phyloP scores from a whole-genome alignment of 2,329 filamentous ascomycete genomes.

The Teratosphaeria pseudoeucalypti region DNA sequence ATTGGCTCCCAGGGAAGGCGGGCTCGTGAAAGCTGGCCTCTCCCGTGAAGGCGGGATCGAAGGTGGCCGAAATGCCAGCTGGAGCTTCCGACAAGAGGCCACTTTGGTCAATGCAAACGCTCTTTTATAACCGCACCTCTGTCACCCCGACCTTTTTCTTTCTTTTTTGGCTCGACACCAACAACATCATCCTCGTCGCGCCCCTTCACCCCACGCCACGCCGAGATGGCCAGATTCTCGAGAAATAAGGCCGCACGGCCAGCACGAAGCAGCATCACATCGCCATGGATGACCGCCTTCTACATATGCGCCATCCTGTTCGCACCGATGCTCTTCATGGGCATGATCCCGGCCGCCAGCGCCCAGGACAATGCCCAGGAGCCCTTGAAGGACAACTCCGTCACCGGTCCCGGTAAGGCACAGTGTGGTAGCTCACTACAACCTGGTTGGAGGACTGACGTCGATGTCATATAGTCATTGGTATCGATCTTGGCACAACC shows the following conservation, averaged over 20 bases:
- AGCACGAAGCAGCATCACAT: slow-evolving; percentile 2
- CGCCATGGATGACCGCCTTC: slow-evolving; percentile 67
- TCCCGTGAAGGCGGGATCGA: background rate
- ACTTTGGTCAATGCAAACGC: background rate
- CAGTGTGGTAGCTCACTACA: background rate
- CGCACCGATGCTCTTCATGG: slow-evolving; percentile 73
- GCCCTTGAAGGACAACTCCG: slow-evolving; percentile 54
- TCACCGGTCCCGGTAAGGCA: slow-evolving; percentile 50
- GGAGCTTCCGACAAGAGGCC: background rate
- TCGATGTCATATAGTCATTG: slow-evolving; percentile 53
- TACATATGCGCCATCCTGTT: slow-evolving; percentile 85
- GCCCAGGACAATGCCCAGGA: slow-evolving; percentile 59
- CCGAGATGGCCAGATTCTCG: slow-evolving; percentile 26
- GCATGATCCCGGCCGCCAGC: slow-evolving; percentile 46
- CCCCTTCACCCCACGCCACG: slow-evolving; percentile 1
- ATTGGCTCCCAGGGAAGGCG: background rate
- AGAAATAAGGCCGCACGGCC: slow-evolving; percentile 14
- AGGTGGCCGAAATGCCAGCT: slow-evolving; percentile 1
- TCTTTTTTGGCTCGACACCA: background rate
- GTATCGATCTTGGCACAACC: slow-evolving; percentile 92
- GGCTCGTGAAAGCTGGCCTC: slow-evolving; percentile 1
- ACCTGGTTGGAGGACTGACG: slow-evolving; percentile 4
- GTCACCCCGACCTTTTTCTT: background rate
- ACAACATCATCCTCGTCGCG: background rate
- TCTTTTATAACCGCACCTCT: background rate